Evolutionary conservation across 1,284 basidiomycete species (phyloP).

Genomic region (Tilletia setariae): DNA sequence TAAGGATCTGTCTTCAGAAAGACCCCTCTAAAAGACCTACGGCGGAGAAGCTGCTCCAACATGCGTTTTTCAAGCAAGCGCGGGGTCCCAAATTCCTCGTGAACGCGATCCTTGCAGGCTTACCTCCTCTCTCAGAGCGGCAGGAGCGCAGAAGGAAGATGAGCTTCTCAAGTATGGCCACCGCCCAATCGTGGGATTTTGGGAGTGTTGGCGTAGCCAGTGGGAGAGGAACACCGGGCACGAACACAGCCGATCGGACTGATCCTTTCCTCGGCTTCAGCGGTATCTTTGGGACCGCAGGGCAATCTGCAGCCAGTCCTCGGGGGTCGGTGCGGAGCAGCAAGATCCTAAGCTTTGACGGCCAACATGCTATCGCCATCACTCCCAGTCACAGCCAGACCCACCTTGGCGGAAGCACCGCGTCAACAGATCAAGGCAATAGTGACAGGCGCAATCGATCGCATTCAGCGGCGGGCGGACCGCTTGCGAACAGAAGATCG

Average conservation of each 20-base stretch:
- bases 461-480: neutral
- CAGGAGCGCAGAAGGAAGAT: conserved; percentile 36
- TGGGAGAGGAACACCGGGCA: conserved; percentile 15
- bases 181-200: conserved; percentile 44
- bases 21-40: conserved; percentile 76
- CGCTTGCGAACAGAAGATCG: neutral
- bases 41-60: conserved; percentile 71
- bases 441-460: conserved; percentile 2
- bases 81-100: conserved; percentile 74
- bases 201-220: conserved; percentile 27
- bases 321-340: conserved; percentile 32
- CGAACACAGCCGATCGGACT: conserved; percentile 27
- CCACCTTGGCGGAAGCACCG: neutral
- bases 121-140: conserved; percentile 40
- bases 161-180: conserved; percentile 35
- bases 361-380: conserved; percentile 24
- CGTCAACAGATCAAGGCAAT: neutral
- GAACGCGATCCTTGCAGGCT: conserved; percentile 63
- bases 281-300: conserved; percentile 26
- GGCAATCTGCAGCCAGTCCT: conserved; percentile 22
- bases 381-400: conserved; percentile 3
- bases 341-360: conserved; percentile 32
- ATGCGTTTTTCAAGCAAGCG: conserved; percentile 72
- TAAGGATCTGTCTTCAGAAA: conserved; percentile 76
- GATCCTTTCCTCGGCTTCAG: conserved; percentile 46